Base-by-base conservation (phyloP, 2,329 filamentous ascomycete genomes). In the Pseudogymnoascus sp. region DNA sequence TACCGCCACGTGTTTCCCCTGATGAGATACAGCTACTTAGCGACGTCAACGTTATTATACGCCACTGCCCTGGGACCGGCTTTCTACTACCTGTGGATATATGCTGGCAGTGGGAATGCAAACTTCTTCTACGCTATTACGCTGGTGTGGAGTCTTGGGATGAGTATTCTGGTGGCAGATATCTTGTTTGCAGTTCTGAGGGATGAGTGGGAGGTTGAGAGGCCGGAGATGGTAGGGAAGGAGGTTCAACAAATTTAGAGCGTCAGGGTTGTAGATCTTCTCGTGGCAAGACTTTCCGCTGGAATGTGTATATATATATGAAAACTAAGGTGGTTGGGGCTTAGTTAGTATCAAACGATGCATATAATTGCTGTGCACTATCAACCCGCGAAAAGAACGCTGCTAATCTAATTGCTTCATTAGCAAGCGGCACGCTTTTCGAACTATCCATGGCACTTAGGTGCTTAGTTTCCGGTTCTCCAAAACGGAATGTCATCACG, bases 51-150 rank as follows among this genome's bases (percentile, higher is more conserved):
- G 1, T 81, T 99, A 40, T 78, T 97, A 8, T 99, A 99, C 75
- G 88, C 91, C 23, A 89, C 88, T 2, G 87, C 96, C 66, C 82
- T 99, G 0, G 94, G 94, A 0, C 94, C 94, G 1, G 92, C 92
- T 0, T 99, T 99, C 73, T 96, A 97, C 74, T 88, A 99, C 73
- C 80, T 99, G 4, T 99, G 94, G 94, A 93, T 99, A 64, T 99
- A 97, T 72, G 94, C 94, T 2, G 94, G 94, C 60, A 96, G 92
- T 63, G 94, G 94, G 28, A 99, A 99, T 71, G 94, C 94, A 64
- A 99, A 99, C 74, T 99, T 99, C 78, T 99, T 99, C 78, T 99
- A 99, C 73, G 94, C 94, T 67, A 97, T 99, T 70, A 99, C 94
- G 0, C 78, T 99, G n/a, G 94, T 99, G 0, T 99, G 94, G 94